Evolutionary conservation across 164 flowering plant genomes (phyloP).

Genomic region (Dillenia turbinata): DNA sequence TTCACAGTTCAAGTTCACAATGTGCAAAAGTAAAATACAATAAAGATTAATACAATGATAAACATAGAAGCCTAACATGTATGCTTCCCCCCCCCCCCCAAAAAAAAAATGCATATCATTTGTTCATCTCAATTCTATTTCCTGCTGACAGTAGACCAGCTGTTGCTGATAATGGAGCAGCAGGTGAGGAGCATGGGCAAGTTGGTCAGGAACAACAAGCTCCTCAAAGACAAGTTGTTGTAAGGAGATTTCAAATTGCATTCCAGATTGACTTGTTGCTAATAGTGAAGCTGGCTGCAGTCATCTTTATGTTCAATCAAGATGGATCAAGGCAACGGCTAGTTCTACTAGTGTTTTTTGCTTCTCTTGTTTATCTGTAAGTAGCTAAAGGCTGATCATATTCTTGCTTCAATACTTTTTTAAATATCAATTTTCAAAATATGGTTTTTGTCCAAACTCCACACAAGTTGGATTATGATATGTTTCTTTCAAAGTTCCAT

Average conservation of each 20-base stretch:
- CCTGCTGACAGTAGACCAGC: slow-evolving; percentile 35
- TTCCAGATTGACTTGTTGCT: slow-evolving; percentile 85
- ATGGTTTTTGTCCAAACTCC: no score
- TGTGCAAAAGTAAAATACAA: no score
- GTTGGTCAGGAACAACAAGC: slow-evolving; percentile 47
- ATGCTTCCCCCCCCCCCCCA: no score
- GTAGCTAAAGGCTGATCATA: slow-evolving; percentile 17
- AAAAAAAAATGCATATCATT: no score
- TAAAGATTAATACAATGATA: no score
- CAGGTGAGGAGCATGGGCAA: slow-evolving; percentile 59
- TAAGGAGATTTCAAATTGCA: slow-evolving; percentile 87
- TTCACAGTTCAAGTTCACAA: no score
- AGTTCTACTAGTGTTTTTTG: slow-evolving; percentile 66
- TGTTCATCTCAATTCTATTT: no score
- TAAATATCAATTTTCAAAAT: no score
- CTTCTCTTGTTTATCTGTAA: slow-evolving; percentile 82
- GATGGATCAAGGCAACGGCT: slow-evolving; percentile 96
- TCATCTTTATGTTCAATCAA: slow-evolving; percentile 87
- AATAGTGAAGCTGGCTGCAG: slow-evolving; percentile 86
- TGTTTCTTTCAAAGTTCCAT: no score
- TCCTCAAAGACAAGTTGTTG: slow-evolving; percentile 73
- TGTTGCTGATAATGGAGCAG: slow-evolving; percentile 45
- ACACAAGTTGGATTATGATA: no score
- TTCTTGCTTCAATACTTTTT: no score
- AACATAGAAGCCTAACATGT: no score